Evolutionary conservation across 352 stramenopile genomes (phyloP), one percentile per base, ranked within the genome.

Genomic region (Phytophthora podocarpi): DNA sequence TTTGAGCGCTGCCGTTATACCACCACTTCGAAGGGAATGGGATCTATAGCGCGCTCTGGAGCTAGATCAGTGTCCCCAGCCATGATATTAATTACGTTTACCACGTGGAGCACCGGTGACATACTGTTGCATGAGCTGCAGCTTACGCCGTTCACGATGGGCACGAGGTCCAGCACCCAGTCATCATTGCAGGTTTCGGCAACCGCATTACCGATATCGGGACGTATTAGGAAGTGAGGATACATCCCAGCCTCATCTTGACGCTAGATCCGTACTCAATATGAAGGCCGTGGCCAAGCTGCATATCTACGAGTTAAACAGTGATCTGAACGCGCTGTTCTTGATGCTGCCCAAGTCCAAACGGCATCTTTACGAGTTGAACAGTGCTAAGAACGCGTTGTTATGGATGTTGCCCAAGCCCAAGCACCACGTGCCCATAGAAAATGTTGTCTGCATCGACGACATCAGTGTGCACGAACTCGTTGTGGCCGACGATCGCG

Each of bases 101-200:
- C n/a, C n/a, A n/a, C n/a, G n/a, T n/a, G n/a, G n/a, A n/a, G n/a
- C n/a, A n/a, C n/a, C n/a, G n/a, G n/a, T n/a, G n/a, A n/a, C n/a
- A n/a, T n/a, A n/a, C n/a, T 95, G 40, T 50, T 95, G 24, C 91
- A 93, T 50, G 79, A 91, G 68, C 74, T 95, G 32, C 83, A 93
- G 66, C 67, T 93, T 10, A 90, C 80, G 9, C 74, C 26, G 93
- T 95, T 56, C 78, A 91, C 39, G 85, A 79, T 26, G 85, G 85
- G 8, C 83, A 83, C 41, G 51, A 84, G 18, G 77, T 72, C 5
- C 78, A 91, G 55, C 83, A 91, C 34, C 85, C 85, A 1, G 80
- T 95, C 16, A 93, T 91, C 32, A 82, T 95, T n/a, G 76, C 80
- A n/a, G 85, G 85, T 15, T 95, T 95, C 67, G 85, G 85, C 26